Evolutionary conservation across 345 rosid genomes (phyloP).

Genomic region (Isatis tinctoria): DNA sequence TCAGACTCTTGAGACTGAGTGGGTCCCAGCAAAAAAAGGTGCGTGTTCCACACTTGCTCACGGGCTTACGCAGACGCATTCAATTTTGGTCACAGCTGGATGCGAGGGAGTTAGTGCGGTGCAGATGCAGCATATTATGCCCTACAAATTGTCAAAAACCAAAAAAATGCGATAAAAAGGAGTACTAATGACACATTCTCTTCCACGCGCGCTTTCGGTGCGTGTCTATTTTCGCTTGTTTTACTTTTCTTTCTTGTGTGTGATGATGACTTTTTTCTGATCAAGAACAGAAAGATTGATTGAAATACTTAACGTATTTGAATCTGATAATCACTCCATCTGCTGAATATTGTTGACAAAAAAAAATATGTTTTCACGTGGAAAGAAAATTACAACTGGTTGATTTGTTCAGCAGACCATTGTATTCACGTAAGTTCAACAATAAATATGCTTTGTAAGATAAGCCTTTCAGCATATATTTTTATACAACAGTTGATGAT

Average conservation of each 20-base stretch:
- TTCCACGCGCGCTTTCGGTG: background rate
- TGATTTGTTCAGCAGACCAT: background rate
- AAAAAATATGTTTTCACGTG: background rate
- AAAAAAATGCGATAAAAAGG: background rate
- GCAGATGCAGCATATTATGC: background rate
- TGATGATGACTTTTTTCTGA: conserved; percentile 9
- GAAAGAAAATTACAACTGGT: background rate
- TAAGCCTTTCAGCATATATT: background rate
- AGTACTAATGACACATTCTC: background rate
- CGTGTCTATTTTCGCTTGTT: background rate
- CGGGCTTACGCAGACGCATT: conserved; percentile 30
- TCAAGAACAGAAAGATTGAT: background rate
- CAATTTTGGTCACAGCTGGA: conserved; percentile 25
- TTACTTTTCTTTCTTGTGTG: background rate
- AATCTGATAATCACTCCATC: background rate
- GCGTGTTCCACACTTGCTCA: conserved; percentile 18
- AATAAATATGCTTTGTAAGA: background rate
- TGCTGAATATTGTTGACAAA: background rate
- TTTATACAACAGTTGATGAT: too few species aligned
- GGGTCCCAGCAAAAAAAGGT: conserved; percentile 1
- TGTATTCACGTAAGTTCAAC: background rate
- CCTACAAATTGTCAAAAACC: background rate
- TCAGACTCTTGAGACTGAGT: background rate
- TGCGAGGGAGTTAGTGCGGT: conserved; percentile 13
- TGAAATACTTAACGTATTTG: conserved; percentile 14